A percentile compares a stretch with the other conserved stretches of the same genome.
These are phyloP conservation scores for Aspergillus sp. DNA, from an alignment of 2,329 filamentous ascomycete species.

Conservation along the genomic window DNA sequence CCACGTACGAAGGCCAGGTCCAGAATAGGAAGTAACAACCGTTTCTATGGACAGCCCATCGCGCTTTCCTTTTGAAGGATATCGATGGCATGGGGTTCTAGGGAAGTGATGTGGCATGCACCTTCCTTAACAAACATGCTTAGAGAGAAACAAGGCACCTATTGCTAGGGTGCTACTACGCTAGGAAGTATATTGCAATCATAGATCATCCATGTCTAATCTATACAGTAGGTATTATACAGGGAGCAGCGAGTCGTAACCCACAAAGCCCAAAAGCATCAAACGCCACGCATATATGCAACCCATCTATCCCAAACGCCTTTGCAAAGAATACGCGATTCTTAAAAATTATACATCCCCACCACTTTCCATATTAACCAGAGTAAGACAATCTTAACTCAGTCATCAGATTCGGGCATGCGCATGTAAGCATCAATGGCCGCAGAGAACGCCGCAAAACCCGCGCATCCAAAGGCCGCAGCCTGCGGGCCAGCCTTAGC, in stretches of 20 bases:
- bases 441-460: slow-evolving; percentile 88
- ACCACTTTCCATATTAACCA: not conserved
- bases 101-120: not conserved
- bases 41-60: no score
- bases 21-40: not conserved
- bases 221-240: slow-evolving; percentile 4
- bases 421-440: slow-evolving; percentile 93
- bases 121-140: not conserved
- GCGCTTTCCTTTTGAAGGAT: not conserved
- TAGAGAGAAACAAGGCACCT: not conserved
- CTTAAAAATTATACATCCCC: not conserved
- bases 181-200: not conserved
- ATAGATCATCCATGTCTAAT: not conserved
- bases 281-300: slow-evolving; percentile 13
- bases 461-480: slow-evolving; percentile 80
- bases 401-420: slow-evolving; percentile 55
- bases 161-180: not conserved
- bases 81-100: not conserved
- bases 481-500: slow-evolving; percentile 87
- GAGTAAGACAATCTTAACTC: not conserved
- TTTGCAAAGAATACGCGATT: not conserved
- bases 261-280: not conserved
- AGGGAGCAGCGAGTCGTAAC: slow-evolving; percentile 13
- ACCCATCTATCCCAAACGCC: slow-evolving; percentile 12
- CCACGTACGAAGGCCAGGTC: not conserved